These are phyloP conservation scores for Colletotrichum musicola DNA, from an alignment of 2,329 filamentous ascomycete species.

Conservation along the genomic window DNA sequence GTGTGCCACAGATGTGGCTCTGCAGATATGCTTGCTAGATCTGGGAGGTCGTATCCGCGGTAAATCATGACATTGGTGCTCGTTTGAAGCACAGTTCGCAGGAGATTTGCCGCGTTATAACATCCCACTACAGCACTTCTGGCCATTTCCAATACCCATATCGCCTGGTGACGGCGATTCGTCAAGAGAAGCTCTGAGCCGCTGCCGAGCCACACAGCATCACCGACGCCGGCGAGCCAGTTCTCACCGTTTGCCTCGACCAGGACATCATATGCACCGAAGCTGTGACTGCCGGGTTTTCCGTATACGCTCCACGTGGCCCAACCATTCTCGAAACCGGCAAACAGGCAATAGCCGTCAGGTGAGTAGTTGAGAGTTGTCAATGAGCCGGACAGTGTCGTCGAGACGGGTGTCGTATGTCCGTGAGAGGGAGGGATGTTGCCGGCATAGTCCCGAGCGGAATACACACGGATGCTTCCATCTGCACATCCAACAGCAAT, in stretches of 20 bases:
- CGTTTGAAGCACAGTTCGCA: constrained; percentile 89
- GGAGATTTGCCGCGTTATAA: constrained; percentile 91
- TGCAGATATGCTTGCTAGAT: constrained; percentile 90
- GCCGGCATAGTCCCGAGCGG: constrained; percentile 90
- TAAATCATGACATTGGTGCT: constrained; percentile 92
- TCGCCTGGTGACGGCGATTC: constrained; percentile 76
- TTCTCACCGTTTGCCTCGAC: constrained; percentile 78
- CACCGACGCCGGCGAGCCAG: constrained; percentile 84
- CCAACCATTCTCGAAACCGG: constrained; percentile 93
- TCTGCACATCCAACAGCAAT: constrained; percentile 87
- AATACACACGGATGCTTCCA: constrained; percentile 89
- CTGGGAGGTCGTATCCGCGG: constrained; percentile 89
- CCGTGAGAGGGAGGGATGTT: constrained; percentile 91
- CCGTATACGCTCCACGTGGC: constrained; percentile 98
- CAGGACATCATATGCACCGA: constrained; percentile 75
- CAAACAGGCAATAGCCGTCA: constrained; percentile 96
- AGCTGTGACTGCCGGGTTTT: constrained; percentile 88
- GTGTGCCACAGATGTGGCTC: constrained; percentile 97
- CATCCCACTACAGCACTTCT: constrained; percentile 93
- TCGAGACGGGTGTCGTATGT: constrained; percentile 77
- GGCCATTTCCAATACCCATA: constrained; percentile 93
- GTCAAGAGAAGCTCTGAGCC: constrained; percentile 88
- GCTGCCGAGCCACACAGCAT: constrained; percentile 88
- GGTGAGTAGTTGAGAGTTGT: constrained; percentile 88
- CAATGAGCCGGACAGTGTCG: constrained; percentile 75